Percentiles rank a stretch among this genome's conserved stretches.
Evolutionary conservation across 768 basidiomycete species (phyloP).

Genomic region (Lentinus brumalis): DNA sequence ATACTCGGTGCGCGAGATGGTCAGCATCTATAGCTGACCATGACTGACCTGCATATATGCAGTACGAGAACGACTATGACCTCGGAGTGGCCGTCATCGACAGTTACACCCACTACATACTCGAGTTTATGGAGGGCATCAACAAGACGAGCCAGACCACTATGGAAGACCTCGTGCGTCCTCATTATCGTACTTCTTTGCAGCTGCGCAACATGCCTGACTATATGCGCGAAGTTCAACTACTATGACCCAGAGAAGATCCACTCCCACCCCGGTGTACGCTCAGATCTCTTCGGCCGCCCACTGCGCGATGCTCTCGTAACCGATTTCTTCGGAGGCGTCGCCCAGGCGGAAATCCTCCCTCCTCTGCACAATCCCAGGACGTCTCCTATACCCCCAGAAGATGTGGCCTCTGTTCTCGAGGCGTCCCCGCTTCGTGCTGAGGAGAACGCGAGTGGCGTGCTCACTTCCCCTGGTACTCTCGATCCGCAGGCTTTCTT

Average conservation of each 20-base stretch:
- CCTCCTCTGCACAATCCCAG: slow-evolving; percentile 2
- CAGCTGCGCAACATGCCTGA: background rate
- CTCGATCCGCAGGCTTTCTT: slow-evolving; percentile 8
- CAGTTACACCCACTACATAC: slow-evolving; percentile 87
- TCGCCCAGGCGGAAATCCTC: slow-evolving; percentile 76
- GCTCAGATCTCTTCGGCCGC: slow-evolving; percentile 76
- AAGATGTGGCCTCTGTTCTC: background rate
- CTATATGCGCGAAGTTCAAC: slow-evolving; percentile 60
- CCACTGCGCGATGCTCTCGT: slow-evolving; percentile 60
- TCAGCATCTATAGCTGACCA: background rate
- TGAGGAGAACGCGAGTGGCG: background rate
- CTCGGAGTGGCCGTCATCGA: slow-evolving; percentile 97
- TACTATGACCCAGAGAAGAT: slow-evolving; percentile 75
- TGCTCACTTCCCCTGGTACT: background rate
- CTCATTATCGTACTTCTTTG: background rate
- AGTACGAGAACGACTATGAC: slow-evolving; percentile 94
- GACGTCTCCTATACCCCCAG: background rate
- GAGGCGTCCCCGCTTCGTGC: background rate
- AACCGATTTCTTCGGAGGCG: slow-evolving; percentile 77
- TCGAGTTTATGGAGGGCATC: slow-evolving; percentile 89
- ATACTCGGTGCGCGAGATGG: slow-evolving; percentile 69
- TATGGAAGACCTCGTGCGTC: slow-evolving; percentile 80
- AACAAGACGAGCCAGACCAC: slow-evolving; percentile 86
- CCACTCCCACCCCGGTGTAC: slow-evolving; percentile 86
- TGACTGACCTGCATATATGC: background rate